Evolutionary conservation across 352 stramenopile genomes (phyloP).

Genomic region (Elongisporangium undulatum): DNA sequence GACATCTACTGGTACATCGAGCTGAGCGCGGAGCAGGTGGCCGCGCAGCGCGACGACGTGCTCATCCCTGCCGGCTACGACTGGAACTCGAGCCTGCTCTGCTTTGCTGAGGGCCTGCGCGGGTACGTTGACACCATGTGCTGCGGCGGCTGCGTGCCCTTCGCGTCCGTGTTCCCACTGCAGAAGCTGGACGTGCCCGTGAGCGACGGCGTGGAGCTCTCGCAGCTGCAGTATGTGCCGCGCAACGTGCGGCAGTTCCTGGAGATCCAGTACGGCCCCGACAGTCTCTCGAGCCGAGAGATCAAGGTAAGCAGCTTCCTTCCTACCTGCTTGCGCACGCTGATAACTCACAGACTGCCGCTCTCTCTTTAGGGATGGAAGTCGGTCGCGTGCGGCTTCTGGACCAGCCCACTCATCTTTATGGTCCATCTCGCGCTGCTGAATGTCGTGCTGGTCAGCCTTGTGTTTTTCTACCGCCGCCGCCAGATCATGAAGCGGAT

Average conservation of each 20-base stretch:
- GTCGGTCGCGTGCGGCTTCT: slow-evolving; percentile 71
- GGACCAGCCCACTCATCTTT: slow-evolving; percentile 65
- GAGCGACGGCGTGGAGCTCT: slow-evolving; percentile 30
- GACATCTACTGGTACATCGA: slow-evolving; percentile 85
- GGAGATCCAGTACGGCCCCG: slow-evolving; percentile 62
- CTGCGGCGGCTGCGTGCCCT: slow-evolving; percentile 66
- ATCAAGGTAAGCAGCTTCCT: slow-evolving; percentile 55
- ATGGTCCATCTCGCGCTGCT: slow-evolving; percentile 44
- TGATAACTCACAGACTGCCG: not conserved
- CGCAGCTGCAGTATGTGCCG: slow-evolving; percentile 55
- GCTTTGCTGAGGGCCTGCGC: slow-evolving; percentile 65
- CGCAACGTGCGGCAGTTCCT: slow-evolving; percentile 53
- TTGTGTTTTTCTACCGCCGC: slow-evolving; percentile 40
- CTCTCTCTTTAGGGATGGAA: slow-evolving; percentile 57
- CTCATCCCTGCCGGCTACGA: slow-evolving; percentile 60
- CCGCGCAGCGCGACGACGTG: slow-evolving; percentile 33
- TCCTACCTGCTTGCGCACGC: not conserved
- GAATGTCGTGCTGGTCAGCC: slow-evolving; percentile 22
- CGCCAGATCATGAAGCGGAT: slow-evolving; percentile 5
- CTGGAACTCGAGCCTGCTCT: slow-evolving; percentile 56
- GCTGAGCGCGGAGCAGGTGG: slow-evolving; percentile 36
- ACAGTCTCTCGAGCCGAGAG: slow-evolving; percentile 47
- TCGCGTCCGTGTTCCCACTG: slow-evolving; percentile 56
- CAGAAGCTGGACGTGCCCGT: slow-evolving; percentile 40
- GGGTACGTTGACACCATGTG: slow-evolving; percentile 68